Conservation (phyloP, 257 asterid species). For the Thymus mandschuricus region DNA sequence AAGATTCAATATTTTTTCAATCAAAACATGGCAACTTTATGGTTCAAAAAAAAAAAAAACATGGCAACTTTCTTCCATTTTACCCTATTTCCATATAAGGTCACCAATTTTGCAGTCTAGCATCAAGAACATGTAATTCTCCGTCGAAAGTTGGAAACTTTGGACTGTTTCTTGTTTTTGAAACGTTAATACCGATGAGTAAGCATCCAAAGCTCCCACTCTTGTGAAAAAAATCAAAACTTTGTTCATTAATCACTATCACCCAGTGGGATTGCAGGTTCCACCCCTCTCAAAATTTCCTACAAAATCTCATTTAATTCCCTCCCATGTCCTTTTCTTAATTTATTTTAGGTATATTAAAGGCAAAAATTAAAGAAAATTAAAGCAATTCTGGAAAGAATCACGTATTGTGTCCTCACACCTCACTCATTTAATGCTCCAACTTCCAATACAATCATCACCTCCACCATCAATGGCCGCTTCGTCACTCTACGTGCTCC, state of each 20-base stretch:
- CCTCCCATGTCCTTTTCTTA: too few relatives aligned
- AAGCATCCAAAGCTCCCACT: background rate
- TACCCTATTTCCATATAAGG: background rate
- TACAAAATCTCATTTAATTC: too few relatives aligned
- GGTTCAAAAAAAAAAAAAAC: background rate
- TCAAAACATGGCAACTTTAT: background rate
- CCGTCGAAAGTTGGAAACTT: constrained; percentile 2
- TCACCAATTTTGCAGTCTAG: background rate
- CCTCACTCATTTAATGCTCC: constrained; percentile 21
- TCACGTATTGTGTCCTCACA: background rate
- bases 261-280: background rate
- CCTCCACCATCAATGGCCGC: constrained; percentile 43
- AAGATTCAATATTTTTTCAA: background rate
- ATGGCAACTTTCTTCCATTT: background rate
- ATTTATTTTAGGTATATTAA: too few relatives aligned
- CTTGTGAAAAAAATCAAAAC: background rate
- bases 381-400: too few relatives aligned
- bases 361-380: too few relatives aligned
- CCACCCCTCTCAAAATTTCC: background rate
- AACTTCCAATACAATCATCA: constrained; percentile 1
- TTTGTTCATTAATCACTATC: background rate
- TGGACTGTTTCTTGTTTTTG: background rate
- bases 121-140: background rate
- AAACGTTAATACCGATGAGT: constrained; percentile 4
- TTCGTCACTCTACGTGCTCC: constrained; percentile 41